Percentiles rank a stretch among this genome's conserved stretches.
Conservation (phyloP, 768 basidiomycete genomes). For the Collybia sordida region DNA sequence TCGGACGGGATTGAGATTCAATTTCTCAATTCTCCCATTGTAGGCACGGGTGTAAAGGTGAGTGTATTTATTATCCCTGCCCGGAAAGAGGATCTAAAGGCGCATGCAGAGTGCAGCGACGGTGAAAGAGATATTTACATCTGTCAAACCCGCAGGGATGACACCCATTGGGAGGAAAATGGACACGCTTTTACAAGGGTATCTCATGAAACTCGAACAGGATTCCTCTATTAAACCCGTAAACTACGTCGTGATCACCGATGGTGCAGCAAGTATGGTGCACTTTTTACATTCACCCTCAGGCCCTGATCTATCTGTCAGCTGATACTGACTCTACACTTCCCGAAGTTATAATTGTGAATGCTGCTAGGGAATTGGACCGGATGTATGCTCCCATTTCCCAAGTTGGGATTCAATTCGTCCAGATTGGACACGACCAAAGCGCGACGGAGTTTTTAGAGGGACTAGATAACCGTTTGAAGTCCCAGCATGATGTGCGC, state of each 20-base stretch:
- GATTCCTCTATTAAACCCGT: slow-evolving; percentile 2
- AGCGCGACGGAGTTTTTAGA: slow-evolving; percentile 42
- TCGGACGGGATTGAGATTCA: slow-evolving; percentile 54
- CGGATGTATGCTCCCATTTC: slow-evolving; percentile 39
- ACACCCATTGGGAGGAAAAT: slow-evolving; percentile 2
- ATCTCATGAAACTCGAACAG: not conserved
- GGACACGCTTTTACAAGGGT: not conserved
- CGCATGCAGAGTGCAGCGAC: not conserved
- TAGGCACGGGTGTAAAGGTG: too few relatives aligned
- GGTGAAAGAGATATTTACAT: slow-evolving; percentile 2
- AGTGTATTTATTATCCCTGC: too few relatives aligned
- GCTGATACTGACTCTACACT: slow-evolving; percentile 32
- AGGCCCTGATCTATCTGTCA: not conserved
- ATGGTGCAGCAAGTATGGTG: slow-evolving; percentile 4
- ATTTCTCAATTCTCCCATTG: slow-evolving; percentile 44
- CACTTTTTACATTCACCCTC: not conserved
- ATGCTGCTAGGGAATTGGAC: slow-evolving; percentile 45
- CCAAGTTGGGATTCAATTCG: slow-evolving; percentile 29
- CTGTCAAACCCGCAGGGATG: not conserved
- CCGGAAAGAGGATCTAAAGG: too few relatives aligned
- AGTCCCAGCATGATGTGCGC: slow-evolving; percentile 36
- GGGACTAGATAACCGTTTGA: slow-evolving; percentile 53
- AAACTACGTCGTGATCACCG: slow-evolving; percentile 7
- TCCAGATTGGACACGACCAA: slow-evolving; percentile 32
- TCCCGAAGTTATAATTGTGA: slow-evolving; percentile 39